Base-by-base conservation (phyloP, 768 basidiomycete species). In the Kwoniella sp. region DNA sequence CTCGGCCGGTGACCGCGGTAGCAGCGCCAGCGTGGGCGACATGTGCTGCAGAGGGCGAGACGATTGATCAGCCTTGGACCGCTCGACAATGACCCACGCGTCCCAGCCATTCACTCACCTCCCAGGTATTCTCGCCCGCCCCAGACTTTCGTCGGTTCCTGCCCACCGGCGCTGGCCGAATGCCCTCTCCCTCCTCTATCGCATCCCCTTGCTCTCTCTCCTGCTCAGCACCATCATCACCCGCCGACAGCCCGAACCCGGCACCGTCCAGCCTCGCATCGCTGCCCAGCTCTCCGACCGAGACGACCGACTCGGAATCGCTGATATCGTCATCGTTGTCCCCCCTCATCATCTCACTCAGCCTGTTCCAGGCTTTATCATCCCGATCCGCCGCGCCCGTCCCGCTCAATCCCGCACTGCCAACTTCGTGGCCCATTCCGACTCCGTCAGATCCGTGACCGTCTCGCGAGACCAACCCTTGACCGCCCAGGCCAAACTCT, bases 11-110 rank as follows among this genome's bases (percentile, higher is more conserved):
- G 89, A 92, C 71, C 91, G 91, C 0, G 91, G 88, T 40, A 96
- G 78, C 8, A 89, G 86, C 11, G 88, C 87, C 83, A 96, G 87
- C 2, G 90, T 92, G 3, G 90, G 89, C 59, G 92, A 93, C 86
- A 96, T 87, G 68, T 93, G 91, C 91, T 91, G 59, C 17, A 33
- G 22, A 19, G n/a, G 25, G 10, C 15, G 14, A 29, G 42, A 3
- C 26, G 26, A 26, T 17, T 28, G 27, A 22, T 8, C 33, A 15
- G 26, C 23, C 11, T 37, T n/a, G 7, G 3, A 15, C 25, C n/a
- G n/a, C n/a, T 15, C 11, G 27, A n/a, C 31, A 41, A 19, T 17
- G 38, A 33, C 27, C 25, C n/a, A n/a, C n/a, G n/a, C n/a, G n/a
- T n/a, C n/a, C n/a, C n/a, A n/a, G n/a, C 15, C 25, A n/a, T 9